Conservation (phyloP, 2,329 filamentous ascomycete species). For the Akanthomyces dipterigenus region DNA sequence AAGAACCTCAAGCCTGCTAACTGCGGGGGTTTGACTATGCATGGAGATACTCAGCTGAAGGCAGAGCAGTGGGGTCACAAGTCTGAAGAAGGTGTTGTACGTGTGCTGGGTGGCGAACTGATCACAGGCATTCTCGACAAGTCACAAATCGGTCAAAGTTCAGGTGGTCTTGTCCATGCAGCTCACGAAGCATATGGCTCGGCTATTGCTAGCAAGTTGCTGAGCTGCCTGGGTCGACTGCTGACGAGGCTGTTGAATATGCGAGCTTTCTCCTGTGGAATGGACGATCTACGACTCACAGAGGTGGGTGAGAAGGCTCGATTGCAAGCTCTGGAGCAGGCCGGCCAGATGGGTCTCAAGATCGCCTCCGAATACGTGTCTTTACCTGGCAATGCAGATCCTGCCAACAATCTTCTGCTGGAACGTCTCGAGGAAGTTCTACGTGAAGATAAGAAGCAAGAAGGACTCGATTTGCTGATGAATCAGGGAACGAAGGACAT, state of each 20-base stretch:
- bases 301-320: constrained; percentile 67
- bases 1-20: constrained; percentile 81
- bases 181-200: constrained; percentile 92
- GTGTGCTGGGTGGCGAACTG: constrained; percentile 81
- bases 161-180: constrained; percentile 82
- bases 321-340: constrained; percentile 59
- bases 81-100: constrained; percentile 73
- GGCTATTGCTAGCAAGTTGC: constrained; percentile 73
- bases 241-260: constrained; percentile 87
- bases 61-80: constrained; percentile 70
- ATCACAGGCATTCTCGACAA: constrained; percentile 92
- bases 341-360: constrained; percentile 63
- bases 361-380: constrained; percentile 87
- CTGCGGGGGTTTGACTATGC: constrained; percentile 71
- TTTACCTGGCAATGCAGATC: constrained; percentile 57
- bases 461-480: constrained; percentile 80
- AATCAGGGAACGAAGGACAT: constrained; percentile 64
- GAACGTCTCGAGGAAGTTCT: constrained; percentile 81
- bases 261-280: constrained; percentile 93
- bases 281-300: constrained; percentile 89
- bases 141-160: constrained; percentile 81
- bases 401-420: constrained; percentile 63
- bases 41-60: constrained; percentile 70
- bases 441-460: constrained; percentile 85
- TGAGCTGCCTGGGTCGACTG: constrained; percentile 83